phyloP scores from a whole-genome alignment of 2,329 filamentous ascomycete genomes.

The Fusarium nodosum region DNA sequence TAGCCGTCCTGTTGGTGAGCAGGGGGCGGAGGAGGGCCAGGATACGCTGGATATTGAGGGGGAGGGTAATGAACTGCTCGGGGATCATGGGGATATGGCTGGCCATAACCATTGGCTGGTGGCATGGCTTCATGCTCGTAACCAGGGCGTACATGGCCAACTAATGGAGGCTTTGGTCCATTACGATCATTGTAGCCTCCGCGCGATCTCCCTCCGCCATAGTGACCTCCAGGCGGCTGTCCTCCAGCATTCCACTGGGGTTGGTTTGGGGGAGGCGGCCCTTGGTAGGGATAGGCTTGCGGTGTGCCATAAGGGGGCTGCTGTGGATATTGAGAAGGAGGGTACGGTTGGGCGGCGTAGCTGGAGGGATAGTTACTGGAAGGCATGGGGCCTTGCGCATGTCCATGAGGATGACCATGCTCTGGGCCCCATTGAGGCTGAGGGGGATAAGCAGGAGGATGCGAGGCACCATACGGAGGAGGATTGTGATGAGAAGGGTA shows the following conservation, averaged over 20 bases:
- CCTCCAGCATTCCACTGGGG: constrained; percentile 55
- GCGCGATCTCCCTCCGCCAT: constrained; percentile 57
- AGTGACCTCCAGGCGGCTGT: constrained; percentile 55
- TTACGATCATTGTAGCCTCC: constrained; percentile 63
- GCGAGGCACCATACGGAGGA: constrained; percentile 52
- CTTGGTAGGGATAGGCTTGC: constrained; percentile 58
- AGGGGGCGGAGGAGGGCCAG: constrained; percentile 57
- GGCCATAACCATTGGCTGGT: constrained; percentile 56
- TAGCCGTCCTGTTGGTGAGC: constrained; percentile 54
- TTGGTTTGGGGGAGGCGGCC: constrained; percentile 54
- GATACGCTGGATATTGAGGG: constrained; percentile 57
- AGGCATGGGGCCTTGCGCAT: constrained; percentile 63
- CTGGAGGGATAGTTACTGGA: constrained; percentile 70
- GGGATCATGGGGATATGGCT: constrained; percentile 59
- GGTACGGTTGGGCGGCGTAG: constrained; percentile 69
- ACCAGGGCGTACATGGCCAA: constrained; percentile 53
- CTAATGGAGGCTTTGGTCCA: constrained; percentile 53
- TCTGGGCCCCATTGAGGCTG: constrained; percentile 60
- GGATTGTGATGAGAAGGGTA: constrained; percentile 53
- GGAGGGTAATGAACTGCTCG: constrained; percentile 53
- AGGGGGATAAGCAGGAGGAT: constrained; percentile 54
- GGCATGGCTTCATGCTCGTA: constrained; percentile 54
- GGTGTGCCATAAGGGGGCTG: constrained; percentile 60
- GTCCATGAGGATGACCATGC: constrained; percentile 59
- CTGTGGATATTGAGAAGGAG: constrained; percentile 58